Percentiles rank a stretch among this genome's conserved stretches.
These are phyloP conservation scores for Salisapilia sapeloensis DNA, from an alignment of 352 stramenopile genomes.

Conservation along the genomic window DNA sequence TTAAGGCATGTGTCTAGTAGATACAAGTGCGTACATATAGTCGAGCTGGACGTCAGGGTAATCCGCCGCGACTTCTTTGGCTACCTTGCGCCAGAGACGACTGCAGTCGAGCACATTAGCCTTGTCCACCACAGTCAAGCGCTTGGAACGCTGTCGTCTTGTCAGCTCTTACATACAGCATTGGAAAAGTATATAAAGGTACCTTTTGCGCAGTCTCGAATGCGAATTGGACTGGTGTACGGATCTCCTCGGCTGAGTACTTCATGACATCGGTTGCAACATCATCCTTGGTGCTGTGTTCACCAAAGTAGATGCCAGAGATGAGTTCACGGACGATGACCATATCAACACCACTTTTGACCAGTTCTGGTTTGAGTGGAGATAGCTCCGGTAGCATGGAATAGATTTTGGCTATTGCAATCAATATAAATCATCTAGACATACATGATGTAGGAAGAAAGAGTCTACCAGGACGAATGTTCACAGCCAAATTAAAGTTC, in stretches of 20 bases:
- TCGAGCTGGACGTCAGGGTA: constrained; percentile 90
- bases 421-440: not conserved
- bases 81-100: constrained; percentile 83
- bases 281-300: constrained; percentile 53
- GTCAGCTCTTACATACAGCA: not conserved
- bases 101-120: constrained; percentile 97
- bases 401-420: constrained; percentile 87
- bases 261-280: constrained; percentile 93
- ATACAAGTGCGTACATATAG: constrained; percentile 80
- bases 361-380: constrained; percentile 93
- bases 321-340: constrained; percentile 98
- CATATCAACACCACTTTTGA: constrained; percentile 93
- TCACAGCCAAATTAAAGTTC: constrained; percentile 95
- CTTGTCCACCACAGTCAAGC: constrained; percentile 97
- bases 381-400: constrained; percentile 94
- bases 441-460: not conserved
- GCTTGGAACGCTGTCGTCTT: constrained; percentile 85
- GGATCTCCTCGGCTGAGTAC: constrained; percentile 84
- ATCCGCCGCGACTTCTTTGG: constrained; percentile 79
- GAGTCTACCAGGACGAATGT: constrained; percentile 80
- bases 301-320: constrained; percentile 98
- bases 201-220: constrained; percentile 72
- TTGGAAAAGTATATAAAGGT: constrained; percentile 6
- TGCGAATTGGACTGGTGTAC: constrained; percentile 69
- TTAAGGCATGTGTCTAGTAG: constrained; percentile 1